A percentile compares a stretch with the other conserved stretches of the same genome.
Evolutionary conservation across 2,329 filamentous ascomycete species (phyloP).

Genomic region (Pestalotiopsis fici): DNA sequence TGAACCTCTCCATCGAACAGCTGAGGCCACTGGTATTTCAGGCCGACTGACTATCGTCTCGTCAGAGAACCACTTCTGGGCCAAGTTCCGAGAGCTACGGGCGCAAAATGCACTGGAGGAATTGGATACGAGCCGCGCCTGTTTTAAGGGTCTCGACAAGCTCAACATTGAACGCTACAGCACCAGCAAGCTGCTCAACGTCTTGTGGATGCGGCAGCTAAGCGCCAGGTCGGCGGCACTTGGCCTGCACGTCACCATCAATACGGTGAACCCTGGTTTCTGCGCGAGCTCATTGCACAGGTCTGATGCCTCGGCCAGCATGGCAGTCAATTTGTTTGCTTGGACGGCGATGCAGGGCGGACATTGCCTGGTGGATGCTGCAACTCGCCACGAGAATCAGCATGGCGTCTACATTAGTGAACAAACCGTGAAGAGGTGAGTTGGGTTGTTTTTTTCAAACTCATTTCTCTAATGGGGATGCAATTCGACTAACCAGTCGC

Average conservation of each 20-base stretch:
- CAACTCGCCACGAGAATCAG: conserved; percentile 8
- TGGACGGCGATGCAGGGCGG: conserved; percentile 17
- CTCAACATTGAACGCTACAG: not conserved
- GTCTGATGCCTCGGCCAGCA: conserved; percentile 3
- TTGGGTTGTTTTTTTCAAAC: not conserved
- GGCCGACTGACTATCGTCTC: no score
- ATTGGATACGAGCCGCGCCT: no score
- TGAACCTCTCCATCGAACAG: not conserved
- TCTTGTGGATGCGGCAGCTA: not conserved
- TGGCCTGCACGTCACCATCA: not conserved
- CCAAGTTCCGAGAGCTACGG: no score
- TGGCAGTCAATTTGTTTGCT: conserved; percentile 7
- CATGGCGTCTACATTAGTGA: conserved; percentile 18
- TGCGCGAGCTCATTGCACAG: conserved; percentile 12
- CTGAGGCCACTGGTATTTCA: no score
- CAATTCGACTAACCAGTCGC: no score
- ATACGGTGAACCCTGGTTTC: not conserved
- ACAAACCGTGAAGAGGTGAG: conserved; percentile 17
- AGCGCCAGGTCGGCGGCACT: conserved; percentile 8
- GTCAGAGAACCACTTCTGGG: no score
- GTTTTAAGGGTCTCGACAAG: no score
- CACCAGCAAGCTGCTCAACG: not conserved
- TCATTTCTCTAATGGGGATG: no score
- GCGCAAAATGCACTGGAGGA: no score
- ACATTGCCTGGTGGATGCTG: conserved; percentile 14